Evolutionary conservation across 176 grass and related monocot species (phyloP), one percentile per base, ranked within the genome.

Genomic region (Triticum turgidum): DNA sequence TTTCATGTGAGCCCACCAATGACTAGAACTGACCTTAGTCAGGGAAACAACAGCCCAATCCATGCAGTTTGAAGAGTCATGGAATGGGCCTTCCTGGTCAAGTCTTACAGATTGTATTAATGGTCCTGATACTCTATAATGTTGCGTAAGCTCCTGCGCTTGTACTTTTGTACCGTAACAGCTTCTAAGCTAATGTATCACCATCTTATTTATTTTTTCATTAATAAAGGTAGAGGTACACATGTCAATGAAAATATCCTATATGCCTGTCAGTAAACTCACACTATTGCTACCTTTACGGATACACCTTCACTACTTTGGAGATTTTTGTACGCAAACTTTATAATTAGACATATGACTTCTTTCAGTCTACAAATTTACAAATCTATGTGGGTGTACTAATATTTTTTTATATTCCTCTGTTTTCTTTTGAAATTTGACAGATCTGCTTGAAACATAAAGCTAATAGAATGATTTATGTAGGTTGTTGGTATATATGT

Each of bases 1-100:
- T 98, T 98, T 86, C 96, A 95, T 83, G 86, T 83, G 30, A 95
- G 73, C 61, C 84, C 88, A 11, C 74, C 91, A 3, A 85, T 89
- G 45, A 56, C 78, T 77, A 79, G 88, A 63, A 86, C 93, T 73
- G 91, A 93, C 68, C 64, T 95, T 78, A 92, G 84, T 78, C 93
- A 93, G 73, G 86, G 90, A 87, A 95, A 83, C 61, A 85, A 61
- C 86, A 95, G 83, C 61, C 89, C 89, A 42, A 98, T 98, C 75
- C 93, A 92, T 92, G 93, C 93, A 78, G 88, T 98, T 70, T 95
- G 82, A 95, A 14, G 22, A 87, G 85, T 22, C 39, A 84, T 82
- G 86, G 27, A 80, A 86, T 34, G 61, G 27, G 30, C 27, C 45
- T 62, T 52, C 20, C 68, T 9, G 76, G 37, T 73, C 69, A 81